These are phyloP conservation scores for Colletotrichum sp. DNA, from an alignment of 2,329 filamentous ascomycete genomes.

Conservation along the genomic window DNA sequence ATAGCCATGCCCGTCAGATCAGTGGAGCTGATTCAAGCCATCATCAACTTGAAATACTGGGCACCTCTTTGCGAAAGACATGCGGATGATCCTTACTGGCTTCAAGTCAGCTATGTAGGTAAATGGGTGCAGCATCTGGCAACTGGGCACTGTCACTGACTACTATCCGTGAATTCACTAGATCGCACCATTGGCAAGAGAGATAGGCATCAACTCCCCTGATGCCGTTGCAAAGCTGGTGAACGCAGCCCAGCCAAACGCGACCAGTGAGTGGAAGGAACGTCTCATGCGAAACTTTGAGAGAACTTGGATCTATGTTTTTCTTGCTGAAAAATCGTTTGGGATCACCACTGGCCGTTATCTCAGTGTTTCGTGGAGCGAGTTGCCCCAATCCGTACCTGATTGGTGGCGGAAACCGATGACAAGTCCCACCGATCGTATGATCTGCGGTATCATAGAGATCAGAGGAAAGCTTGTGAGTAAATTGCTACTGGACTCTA, in stretches of 20 bases:
- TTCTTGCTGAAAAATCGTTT: constrained; percentile 22
- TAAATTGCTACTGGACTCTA: neutral
- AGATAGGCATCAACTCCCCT: constrained; percentile 26
- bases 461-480: constrained; percentile 25
- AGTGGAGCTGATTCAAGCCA: constrained; percentile 28
- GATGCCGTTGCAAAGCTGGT: constrained; percentile 23
- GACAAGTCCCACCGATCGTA: constrained; percentile 24
- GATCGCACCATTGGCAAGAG: constrained; percentile 27
- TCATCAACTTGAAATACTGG: constrained; percentile 29
- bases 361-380: constrained; percentile 14
- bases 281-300: constrained; percentile 13
- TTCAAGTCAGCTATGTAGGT: constrained; percentile 26
- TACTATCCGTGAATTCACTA: neutral
- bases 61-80: constrained; percentile 23
- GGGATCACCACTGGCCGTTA: constrained; percentile 16
- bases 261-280: constrained; percentile 4
- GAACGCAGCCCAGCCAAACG: constrained; percentile 4
- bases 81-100: constrained; percentile 28
- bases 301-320: constrained; percentile 18
- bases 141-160: neutral
- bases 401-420: constrained; percentile 23
- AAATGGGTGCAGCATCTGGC: neutral
- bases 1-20: constrained; percentile 29
- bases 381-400: neutral
- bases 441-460: constrained; percentile 27